Evolutionary conservation across 2,329 filamentous ascomycete species (phyloP).

Genomic region (Ascochyta lentis): DNA sequence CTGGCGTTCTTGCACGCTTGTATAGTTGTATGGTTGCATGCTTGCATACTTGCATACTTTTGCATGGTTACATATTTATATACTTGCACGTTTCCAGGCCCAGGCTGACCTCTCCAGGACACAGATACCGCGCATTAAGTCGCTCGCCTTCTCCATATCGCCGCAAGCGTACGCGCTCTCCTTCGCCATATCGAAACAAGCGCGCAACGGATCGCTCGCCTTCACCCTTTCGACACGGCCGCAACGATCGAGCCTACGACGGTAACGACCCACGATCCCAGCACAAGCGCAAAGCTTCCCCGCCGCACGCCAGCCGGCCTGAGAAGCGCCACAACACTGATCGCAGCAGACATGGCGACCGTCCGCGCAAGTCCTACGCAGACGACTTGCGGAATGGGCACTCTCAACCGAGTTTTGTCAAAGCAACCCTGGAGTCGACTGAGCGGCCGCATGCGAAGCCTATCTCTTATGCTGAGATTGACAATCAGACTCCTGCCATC

Average conservation of each 20-base stretch:
- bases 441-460: slow-evolving; percentile 29
- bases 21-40: no score
- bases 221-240: slow-evolving; percentile 35
- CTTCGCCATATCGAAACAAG: slow-evolving; percentile 38
- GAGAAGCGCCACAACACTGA: slow-evolving; percentile 65
- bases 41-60: no score
- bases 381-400: slow-evolving; percentile 35
- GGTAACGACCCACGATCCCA: slow-evolving; percentile 29
- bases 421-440: slow-evolving; percentile 14
- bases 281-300: slow-evolving; percentile 52
- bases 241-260: slow-evolving; percentile 32
- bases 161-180: slow-evolving; percentile 32
- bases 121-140: slow-evolving; percentile 31
- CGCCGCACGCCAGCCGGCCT: slow-evolving; percentile 33
- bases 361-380: slow-evolving; percentile 68
- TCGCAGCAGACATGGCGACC: slow-evolving; percentile 57
- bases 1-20: no score
- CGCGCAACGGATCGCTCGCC: slow-evolving; percentile 35
- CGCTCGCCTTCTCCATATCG: slow-evolving; percentile 44
- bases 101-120: slow-evolving; percentile 16
- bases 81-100: neutral
- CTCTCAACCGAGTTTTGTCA: slow-evolving; percentile 15
- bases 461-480: slow-evolving; percentile 44
- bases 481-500: slow-evolving; percentile 52
- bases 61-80: no score